Evolutionary conservation across 2,329 filamentous ascomycete species (phyloP).

Genomic region (Thelonectria rubi): DNA sequence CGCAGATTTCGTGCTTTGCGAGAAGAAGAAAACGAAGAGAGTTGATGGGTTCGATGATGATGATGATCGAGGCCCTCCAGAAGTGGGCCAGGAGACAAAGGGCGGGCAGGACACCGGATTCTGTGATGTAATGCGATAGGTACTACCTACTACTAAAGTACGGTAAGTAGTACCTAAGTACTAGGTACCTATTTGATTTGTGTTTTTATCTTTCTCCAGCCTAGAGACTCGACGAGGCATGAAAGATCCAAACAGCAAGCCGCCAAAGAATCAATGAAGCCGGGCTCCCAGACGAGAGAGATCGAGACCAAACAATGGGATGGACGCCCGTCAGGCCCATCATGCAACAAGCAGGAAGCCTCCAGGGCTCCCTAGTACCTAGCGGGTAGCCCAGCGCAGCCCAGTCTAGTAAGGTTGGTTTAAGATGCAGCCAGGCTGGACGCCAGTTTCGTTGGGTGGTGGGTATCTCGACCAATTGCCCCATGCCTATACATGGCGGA

Average conservation of each 20-base stretch:
- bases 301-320: constrained; percentile 21
- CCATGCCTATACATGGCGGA: constrained; percentile 7
- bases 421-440: constrained; percentile 11
- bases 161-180: too few relatives aligned
- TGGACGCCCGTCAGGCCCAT: constrained; percentile 2
- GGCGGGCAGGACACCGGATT: neutral
- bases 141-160: too few relatives aligned
- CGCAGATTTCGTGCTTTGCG: neutral
- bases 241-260: too few relatives aligned
- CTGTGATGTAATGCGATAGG: too few relatives aligned
- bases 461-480: constrained; percentile 15
- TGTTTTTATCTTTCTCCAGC: too few relatives aligned
- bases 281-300: too few relatives aligned
- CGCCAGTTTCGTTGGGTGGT: constrained; percentile 17
- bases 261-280: neutral
- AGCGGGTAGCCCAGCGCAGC: constrained; percentile 19
- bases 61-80: neutral
- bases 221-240: too few relatives aligned
- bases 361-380: neutral
- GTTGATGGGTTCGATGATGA: neutral
- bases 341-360: constrained; percentile 21
- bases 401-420: constrained; percentile 4
- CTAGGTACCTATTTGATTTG: too few relatives aligned
- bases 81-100: neutral
- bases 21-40: constrained; percentile 1